Base-by-base conservation (phyloP, 495 filamentous ascomycete genomes). In the Aspergillus saccharolyticus region DNA sequence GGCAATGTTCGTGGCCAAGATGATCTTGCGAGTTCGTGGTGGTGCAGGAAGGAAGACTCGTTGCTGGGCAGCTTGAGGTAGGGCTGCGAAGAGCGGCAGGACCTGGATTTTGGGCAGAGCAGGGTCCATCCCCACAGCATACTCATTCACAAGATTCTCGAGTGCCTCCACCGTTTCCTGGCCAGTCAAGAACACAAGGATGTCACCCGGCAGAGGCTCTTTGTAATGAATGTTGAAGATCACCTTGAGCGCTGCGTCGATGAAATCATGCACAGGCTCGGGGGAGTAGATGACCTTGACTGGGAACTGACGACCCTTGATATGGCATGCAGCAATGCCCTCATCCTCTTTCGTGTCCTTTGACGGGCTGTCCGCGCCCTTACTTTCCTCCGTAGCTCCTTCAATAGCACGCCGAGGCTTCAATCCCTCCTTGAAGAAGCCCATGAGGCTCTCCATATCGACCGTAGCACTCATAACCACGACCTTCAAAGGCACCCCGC, bases 391-490 rank as follows among this genome's bases (percentile, higher is more conserved):
- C 19, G 43, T 44, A 0, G 19, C 21, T 3, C 45, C 55, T 21
- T 65, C 50, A 48, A 42, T 57, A 51, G 52, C 60, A 42, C 21
- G 42, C 43, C 52, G 18, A 62, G 7, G 43, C 55, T 70, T 30
- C 56, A 65, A 73, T 14, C 69, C 77, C 14, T 74, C 74, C 44
- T 80, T 78, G 65, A 96, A 96, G 70, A 96, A 97, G 0, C 75
- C 72, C 44, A 82, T 77, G 22, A 97, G 80, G 54, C 75, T 83
- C 56, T 91, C 87, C 60, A 94, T 84, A 69, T 97, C 90, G 17
- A 90, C 88, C 16, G 95, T 99, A 50, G 95, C 95, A 75, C 91
- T 96, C 95, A 99, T 99, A 61, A 97, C 83, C 16, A 95, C 82
- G 10, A 96, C 86, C 67, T 96, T 97, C 56, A 97, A 74, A 0